phyloP scores from a whole-genome alignment of 805 yeast genomes.

The Yamadazyma philogaea region DNA sequence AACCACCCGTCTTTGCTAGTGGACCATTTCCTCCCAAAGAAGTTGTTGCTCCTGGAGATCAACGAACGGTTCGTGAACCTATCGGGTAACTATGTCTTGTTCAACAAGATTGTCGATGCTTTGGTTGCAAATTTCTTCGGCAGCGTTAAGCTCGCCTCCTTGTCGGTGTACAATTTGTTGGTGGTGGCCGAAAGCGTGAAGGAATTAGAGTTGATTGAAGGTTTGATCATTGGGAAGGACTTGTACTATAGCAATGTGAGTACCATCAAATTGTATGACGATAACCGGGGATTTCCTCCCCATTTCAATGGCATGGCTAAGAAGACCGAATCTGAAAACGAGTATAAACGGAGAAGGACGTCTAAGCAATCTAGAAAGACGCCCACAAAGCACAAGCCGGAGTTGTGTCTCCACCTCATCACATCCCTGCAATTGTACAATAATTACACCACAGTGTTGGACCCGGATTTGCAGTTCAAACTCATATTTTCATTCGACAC shows the following conservation, averaged over 20 bases:
- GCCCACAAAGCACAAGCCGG: constrained; percentile 7
- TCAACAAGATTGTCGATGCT: constrained; percentile 47
- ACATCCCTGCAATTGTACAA: constrained; percentile 35
- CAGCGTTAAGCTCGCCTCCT: constrained; percentile 17
- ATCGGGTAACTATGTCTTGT: constrained; percentile 57
- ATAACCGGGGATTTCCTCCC: constrained; percentile 14
- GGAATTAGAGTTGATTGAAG: constrained; percentile 77
- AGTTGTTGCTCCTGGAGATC: constrained; percentile 61
- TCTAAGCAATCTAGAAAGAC: neutral
- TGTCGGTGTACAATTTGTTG: constrained; percentile 21
- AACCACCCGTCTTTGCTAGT: constrained; percentile 72
- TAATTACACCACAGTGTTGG: constrained; percentile 23
- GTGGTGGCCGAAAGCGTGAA: constrained; percentile 61
- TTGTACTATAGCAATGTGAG: constrained; percentile 65
- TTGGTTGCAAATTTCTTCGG: constrained; percentile 17
- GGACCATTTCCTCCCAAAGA: constrained; percentile 74
- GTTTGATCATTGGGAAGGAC: constrained; percentile 68
- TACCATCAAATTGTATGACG: constrained; percentile 56
- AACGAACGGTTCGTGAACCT: constrained; percentile 50
- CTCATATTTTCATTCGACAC: constrained; percentile 37
- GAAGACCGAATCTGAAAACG: constrained; percentile 10
- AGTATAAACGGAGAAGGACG: constrained; percentile 10
- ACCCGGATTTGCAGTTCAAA: constrained; percentile 20
- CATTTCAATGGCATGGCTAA: neutral
- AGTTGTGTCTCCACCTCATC: constrained; percentile 24